phyloP scores from a whole-genome alignment of 2,329 filamentous ascomycete species.

The Calonectria henricotiae region DNA sequence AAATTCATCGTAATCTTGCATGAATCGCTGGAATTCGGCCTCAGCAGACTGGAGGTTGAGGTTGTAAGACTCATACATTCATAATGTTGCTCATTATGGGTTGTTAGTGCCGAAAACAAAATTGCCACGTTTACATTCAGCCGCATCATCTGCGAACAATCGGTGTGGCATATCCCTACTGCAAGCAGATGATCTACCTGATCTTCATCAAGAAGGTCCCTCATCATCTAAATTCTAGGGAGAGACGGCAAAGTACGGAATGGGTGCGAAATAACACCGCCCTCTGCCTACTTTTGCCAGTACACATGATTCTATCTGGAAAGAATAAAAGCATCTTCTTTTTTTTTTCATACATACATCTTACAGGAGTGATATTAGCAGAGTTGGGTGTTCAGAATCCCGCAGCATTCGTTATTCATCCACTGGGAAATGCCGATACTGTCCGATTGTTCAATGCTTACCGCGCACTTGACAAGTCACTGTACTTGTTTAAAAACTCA shows the following conservation, averaged over 20 bases:
- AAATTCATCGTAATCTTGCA: neutral
- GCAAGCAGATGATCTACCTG: too few relatives aligned
- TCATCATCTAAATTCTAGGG: neutral
- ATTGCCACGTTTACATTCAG: too few relatives aligned
- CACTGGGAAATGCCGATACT: too few relatives aligned
- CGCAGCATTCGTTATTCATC: neutral
- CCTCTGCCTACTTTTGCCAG: neutral
- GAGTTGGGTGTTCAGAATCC: too few relatives aligned
- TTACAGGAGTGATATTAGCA: neutral
- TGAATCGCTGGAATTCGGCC: neutral
- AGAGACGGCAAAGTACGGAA: neutral
- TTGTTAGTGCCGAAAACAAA: too few relatives aligned
- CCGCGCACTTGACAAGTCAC: constrained; percentile 1
- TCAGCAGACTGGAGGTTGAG: neutral
- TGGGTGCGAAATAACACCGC: neutral
- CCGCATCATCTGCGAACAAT: too few relatives aligned
- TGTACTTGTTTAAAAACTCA: constrained; percentile 28
- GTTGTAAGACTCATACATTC: neutral
- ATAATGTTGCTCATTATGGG: too few relatives aligned
- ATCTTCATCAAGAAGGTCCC: neutral
- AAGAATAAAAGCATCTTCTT: neutral
- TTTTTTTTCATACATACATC: neutral
- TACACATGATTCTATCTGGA: neutral
- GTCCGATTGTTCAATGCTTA: neutral
- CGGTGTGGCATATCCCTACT: too few relatives aligned